Evolutionary conservation across 352 stramenopile genomes (phyloP).

Genomic region (Globisporangium heterothallicum): DNA sequence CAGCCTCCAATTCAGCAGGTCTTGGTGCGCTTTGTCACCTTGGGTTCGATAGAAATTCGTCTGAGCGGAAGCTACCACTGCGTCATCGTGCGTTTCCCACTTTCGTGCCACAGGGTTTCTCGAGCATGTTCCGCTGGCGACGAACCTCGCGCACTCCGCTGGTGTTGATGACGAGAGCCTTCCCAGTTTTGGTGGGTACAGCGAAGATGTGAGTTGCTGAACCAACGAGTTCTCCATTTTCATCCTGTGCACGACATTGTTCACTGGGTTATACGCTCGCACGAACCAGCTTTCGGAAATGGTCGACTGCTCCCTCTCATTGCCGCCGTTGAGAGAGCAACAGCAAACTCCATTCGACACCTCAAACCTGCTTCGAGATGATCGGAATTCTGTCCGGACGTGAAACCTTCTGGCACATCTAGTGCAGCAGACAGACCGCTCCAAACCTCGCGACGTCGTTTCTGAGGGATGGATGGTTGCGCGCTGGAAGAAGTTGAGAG

Average conservation of each 20-base stretch:
- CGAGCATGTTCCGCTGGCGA: not conserved
- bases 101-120: slow-evolving; percentile 19
- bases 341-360: slow-evolving; percentile 36
- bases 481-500: slow-evolving; percentile 19
- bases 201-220: slow-evolving; percentile 29
- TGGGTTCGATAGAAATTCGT: slow-evolving; percentile 21
- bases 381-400: slow-evolving; percentile 29
- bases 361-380: slow-evolving; percentile 18
- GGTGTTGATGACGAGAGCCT: not conserved
- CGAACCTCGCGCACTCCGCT: not conserved
- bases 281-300: slow-evolving; percentile 42
- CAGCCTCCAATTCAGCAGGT: slow-evolving; percentile 33
- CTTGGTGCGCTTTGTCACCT: slow-evolving; percentile 14
- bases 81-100: slow-evolving; percentile 13
- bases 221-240: slow-evolving; percentile 40
- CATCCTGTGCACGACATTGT: slow-evolving; percentile 47
- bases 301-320: not conserved
- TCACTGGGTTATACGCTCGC: slow-evolving; percentile 57
- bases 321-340: slow-evolving; percentile 32
- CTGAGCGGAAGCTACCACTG: slow-evolving; percentile 12
- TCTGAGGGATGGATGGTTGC: not conserved
- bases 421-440: slow-evolving; percentile 29
- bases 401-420: slow-evolving; percentile 46
- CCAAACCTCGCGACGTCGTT: not conserved
- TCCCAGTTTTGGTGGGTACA: not conserved